phyloP scores from a whole-genome alignment of 345 rosid genomes.

The Eucalyptus tenuipes region DNA sequence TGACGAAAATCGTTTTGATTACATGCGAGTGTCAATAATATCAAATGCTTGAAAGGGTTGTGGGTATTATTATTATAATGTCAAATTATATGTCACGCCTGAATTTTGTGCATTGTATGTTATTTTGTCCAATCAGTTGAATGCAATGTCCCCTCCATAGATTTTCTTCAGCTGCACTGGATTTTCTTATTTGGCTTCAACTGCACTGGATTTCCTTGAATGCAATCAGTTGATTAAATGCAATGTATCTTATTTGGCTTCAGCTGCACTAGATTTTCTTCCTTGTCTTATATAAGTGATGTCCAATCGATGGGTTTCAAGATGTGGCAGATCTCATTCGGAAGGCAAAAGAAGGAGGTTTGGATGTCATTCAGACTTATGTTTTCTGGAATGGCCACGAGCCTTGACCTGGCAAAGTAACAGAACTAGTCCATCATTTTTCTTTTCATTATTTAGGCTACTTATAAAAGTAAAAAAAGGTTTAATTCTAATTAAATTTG shows the following conservation, averaged over 20 bases:
- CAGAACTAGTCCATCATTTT: not conserved
- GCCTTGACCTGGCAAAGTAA: constrained; percentile 87
- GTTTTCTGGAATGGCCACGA: constrained; percentile 99
- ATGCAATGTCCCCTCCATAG: not conserved
- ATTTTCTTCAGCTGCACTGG: no score
- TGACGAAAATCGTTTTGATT: not conserved
- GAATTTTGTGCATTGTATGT: not conserved
- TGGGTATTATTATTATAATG: not conserved
- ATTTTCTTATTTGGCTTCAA: no score
- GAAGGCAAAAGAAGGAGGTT: constrained; percentile 93
- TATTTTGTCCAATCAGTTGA: not conserved
- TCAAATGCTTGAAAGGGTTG: not conserved
- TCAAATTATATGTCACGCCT: not conserved
- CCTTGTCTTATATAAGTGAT: no score
- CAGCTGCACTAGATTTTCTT: no score
- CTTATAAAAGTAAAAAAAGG: not conserved
- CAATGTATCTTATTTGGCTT: no score
- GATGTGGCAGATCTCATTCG: constrained; percentile 99
- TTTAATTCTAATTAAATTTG: not conserved
- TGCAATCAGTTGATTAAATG: no score
- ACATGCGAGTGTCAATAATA: not conserved
- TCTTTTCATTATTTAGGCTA: not conserved
- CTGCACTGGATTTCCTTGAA: no score
- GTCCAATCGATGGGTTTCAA: no score
- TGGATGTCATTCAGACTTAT: constrained; percentile 93